Evolutionary conservation across 2,329 filamentous ascomycete species (phyloP).

Genomic region (Fusarium floridanum): DNA sequence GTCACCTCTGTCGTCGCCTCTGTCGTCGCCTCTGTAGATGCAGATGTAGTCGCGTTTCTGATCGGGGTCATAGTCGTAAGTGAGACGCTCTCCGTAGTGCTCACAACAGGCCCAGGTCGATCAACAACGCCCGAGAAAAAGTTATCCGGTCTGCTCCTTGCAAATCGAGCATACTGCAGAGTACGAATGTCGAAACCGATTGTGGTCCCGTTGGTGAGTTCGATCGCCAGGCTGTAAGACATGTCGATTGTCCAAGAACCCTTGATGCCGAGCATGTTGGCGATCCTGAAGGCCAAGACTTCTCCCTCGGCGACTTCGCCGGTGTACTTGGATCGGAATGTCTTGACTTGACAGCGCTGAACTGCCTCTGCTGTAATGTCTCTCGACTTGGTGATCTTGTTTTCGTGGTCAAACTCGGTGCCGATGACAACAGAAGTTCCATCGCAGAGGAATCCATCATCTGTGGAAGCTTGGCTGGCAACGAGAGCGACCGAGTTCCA

Average conservation of each 20-base stretch:
- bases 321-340: neutral
- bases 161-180: neutral
- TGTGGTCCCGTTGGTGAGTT: neutral
- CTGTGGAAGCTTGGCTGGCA: neutral
- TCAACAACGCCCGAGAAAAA: neutral
- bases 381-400: neutral
- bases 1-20: neutral
- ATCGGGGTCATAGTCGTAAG: neutral
- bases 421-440: neutral
- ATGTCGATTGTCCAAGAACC: neutral
- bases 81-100: neutral
- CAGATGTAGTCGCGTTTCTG: neutral
- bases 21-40: neutral
- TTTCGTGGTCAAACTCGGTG: neutral
- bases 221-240: neutral
- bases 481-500: slow-evolving; percentile 18
- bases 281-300: neutral
- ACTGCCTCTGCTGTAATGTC: neutral
- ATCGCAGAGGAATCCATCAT: slow-evolving; percentile 7
- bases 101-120: neutral
- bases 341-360: neutral
- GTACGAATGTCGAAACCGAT: neutral
- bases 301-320: neutral
- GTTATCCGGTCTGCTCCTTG: neutral
- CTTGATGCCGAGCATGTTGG: neutral